These are phyloP conservation scores for Verticillium longisporum DNA, from an alignment of 2,329 filamentous ascomycete genomes.

Conservation along the genomic window DNA sequence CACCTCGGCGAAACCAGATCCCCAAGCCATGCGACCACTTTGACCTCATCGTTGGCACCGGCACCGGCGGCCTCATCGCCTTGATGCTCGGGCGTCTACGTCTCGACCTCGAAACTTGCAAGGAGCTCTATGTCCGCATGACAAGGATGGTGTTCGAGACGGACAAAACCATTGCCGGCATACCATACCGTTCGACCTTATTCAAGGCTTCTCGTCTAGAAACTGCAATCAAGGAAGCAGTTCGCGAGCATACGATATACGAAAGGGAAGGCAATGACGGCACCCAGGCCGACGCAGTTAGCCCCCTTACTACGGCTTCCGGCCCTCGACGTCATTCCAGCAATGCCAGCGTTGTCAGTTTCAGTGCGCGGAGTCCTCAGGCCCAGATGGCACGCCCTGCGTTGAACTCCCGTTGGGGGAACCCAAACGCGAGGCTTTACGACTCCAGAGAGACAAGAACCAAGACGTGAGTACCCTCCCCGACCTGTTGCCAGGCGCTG, in stretches of 20 bases:
- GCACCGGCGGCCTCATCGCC: slow-evolving; percentile 93
- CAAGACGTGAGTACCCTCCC: slow-evolving; percentile 65
- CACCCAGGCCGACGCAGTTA: slow-evolving; percentile 28
- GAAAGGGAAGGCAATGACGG: slow-evolving; percentile 80
- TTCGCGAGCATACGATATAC: slow-evolving; percentile 74
- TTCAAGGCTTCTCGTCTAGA: slow-evolving; percentile 97
- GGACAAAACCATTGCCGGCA: slow-evolving; percentile 94
- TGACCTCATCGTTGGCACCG: slow-evolving; percentile 91
- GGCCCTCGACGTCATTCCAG: slow-evolving; percentile 59
- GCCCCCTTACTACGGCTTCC: slow-evolving; percentile 33
- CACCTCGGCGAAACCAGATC: slow-evolving; percentile 84
- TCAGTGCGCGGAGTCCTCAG: slow-evolving; percentile 60
- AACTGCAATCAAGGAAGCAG: slow-evolving; percentile 84
- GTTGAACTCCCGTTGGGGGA: slow-evolving; percentile 59
- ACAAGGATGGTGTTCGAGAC: slow-evolving; percentile 94
- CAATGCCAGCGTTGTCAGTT: slow-evolving; percentile 76
- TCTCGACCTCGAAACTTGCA: slow-evolving; percentile 92
- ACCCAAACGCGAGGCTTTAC: slow-evolving; percentile 82
- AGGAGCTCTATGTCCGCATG: slow-evolving; percentile 92
- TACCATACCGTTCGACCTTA: slow-evolving; percentile 86
- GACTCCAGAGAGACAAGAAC: slow-evolving; percentile 79
- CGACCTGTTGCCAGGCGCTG: background rate
- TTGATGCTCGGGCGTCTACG: slow-evolving; percentile 89
- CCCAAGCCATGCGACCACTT: slow-evolving; percentile 98
- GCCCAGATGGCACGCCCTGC: slow-evolving; percentile 48